These are phyloP conservation scores for Cyberlindnera subsufficiens DNA, from an alignment of 805 yeast species.

Conservation along the genomic window DNA sequence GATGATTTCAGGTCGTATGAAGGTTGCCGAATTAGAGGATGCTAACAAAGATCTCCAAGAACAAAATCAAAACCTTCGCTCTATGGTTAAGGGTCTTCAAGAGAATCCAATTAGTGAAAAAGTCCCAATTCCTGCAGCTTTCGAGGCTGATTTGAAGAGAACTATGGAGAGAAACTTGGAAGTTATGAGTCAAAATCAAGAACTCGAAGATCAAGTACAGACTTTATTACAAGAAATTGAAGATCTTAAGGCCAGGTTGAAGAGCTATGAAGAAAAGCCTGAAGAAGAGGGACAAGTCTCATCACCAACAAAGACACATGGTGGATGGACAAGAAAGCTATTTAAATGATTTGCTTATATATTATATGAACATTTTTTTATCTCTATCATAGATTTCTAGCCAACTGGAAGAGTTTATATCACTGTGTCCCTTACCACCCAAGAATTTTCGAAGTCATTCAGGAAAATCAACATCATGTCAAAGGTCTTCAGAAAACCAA, in stretches of 20 bases:
- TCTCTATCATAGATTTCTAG: too few species aligned
- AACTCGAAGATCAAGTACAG: conserved; percentile 47
- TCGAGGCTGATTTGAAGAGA: conserved; percentile 47
- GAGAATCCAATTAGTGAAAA: conserved; percentile 24
- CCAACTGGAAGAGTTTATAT: too few species aligned
- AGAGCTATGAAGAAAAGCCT: conserved; percentile 1
- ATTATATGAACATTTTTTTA: too few species aligned
- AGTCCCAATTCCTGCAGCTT: conserved; percentile 30
- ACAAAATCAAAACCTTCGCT: conserved; percentile 41
- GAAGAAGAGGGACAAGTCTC: neutral
- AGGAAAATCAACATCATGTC: too few species aligned
- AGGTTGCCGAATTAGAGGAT: conserved; percentile 66
- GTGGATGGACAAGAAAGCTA: conserved; percentile 20
- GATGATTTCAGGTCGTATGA: conserved; percentile 74
- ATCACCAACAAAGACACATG: conserved; percentile 2
- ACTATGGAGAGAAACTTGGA: conserved; percentile 58
- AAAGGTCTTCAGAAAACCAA: too few species aligned
- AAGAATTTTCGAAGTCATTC: too few species aligned
- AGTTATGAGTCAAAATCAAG: conserved; percentile 58
- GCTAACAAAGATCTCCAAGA: conserved; percentile 59
- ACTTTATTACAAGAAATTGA: conserved; percentile 37
- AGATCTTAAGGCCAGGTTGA: conserved; percentile 24
- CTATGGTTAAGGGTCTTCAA: conserved; percentile 26
- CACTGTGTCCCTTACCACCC: too few species aligned
- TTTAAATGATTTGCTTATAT: conserved; percentile 10